These are phyloP conservation scores for Mortierella sp. DNA, from an alignment of 371 early-diverging fungal species.

Conservation along the genomic window DNA sequence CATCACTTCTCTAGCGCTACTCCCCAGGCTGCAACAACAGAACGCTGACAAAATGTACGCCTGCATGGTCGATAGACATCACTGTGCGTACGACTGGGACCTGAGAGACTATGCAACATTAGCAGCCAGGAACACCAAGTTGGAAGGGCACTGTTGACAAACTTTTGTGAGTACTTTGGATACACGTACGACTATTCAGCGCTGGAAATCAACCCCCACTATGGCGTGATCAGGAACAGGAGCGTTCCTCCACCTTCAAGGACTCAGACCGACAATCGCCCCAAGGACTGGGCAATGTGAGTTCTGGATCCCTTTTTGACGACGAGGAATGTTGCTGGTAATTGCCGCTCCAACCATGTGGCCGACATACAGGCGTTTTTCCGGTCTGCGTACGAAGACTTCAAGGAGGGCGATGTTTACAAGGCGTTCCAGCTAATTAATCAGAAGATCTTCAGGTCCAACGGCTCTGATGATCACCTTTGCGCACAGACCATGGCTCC, in stretches of 20 bases:
- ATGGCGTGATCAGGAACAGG: background rate
- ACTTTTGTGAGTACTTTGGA: constrained; percentile 70
- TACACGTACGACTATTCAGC: constrained; percentile 63
- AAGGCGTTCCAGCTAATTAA: background rate
- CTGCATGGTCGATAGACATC: background rate
- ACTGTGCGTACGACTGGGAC: background rate
- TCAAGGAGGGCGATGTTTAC: background rate
- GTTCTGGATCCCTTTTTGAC: background rate
- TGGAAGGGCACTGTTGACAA: constrained; percentile 65
- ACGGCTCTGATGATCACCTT: too few species aligned
- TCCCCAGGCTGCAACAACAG: constrained; percentile 15
- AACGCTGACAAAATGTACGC: background rate
- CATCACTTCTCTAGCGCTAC: background rate
- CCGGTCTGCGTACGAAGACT: background rate
- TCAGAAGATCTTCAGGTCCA: too few species aligned
- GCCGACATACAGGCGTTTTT: background rate
- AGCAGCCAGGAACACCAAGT: constrained; percentile 58
- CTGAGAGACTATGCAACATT: constrained; percentile 59
- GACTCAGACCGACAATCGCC: background rate
- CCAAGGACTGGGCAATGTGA: background rate
- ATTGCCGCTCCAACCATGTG: background rate
- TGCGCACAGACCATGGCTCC: too few species aligned
- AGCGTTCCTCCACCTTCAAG: background rate
- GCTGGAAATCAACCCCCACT: constrained; percentile 61
- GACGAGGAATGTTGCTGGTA: background rate